phyloP scores from a whole-genome alignment of 1,284 basidiomycete species.

The Laetiporus sulphureus region DNA sequence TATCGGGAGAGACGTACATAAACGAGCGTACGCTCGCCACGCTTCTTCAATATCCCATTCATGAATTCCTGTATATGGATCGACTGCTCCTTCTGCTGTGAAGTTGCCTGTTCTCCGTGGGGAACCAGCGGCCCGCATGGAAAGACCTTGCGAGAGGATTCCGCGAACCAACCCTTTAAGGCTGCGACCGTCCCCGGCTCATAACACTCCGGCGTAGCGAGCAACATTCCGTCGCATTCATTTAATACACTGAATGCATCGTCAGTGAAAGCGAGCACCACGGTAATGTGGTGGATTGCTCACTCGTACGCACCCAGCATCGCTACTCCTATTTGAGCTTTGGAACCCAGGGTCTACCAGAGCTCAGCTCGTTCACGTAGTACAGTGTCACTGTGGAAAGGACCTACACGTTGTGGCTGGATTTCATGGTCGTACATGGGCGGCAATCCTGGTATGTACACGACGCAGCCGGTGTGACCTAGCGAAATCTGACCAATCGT shows the following conservation, averaged over 20 bases:
- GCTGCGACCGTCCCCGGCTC: constrained; percentile 14
- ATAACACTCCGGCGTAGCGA: constrained; percentile 14
- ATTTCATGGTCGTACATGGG: constrained; percentile 21
- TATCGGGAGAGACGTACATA: too few species aligned
- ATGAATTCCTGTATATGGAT: constrained; percentile 18
- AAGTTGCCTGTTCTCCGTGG: constrained; percentile 5
- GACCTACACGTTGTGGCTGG: constrained; percentile 17
- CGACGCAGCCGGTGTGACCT: constrained; percentile 7
- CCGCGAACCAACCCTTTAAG: constrained; percentile 11
- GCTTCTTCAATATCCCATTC: constrained; percentile 9
- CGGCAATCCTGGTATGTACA: constrained; percentile 15
- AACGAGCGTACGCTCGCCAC: constrained; percentile 16
- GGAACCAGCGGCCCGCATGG: constrained; percentile 10
- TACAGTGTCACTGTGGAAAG: not conserved
- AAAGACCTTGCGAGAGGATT: constrained; percentile 11
- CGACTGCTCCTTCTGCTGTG: too few species aligned
- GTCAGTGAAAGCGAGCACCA: too few species aligned
- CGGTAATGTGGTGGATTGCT: not conserved
- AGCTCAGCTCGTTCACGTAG: not conserved
- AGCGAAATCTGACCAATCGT: constrained; percentile 7
- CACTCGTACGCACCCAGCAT: constrained; percentile 8
- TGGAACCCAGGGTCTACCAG: not conserved
- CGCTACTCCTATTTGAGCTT: not conserved
- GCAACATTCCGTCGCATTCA: constrained; percentile 11
- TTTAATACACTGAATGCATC: constrained; percentile 10